Evolutionary conservation across 345 rosid species (phyloP).

Genomic region (Syzygium oleosum): DNA sequence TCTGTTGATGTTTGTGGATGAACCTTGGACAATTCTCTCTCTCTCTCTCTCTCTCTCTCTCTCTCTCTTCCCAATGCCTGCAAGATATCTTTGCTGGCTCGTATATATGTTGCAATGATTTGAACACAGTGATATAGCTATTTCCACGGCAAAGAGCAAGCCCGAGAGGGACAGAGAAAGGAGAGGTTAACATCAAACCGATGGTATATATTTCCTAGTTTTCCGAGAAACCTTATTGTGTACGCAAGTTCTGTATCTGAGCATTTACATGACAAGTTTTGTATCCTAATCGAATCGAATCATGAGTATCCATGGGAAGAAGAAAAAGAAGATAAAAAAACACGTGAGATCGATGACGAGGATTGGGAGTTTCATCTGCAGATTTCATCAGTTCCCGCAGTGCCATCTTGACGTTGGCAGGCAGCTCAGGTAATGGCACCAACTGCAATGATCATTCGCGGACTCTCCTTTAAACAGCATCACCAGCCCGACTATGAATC

Average conservation of each 20-base stretch:
- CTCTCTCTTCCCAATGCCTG: neutral
- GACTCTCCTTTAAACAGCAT: slow-evolving; percentile 60
- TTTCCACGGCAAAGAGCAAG: neutral
- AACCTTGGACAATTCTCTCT: neutral
- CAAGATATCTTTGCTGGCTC: neutral
- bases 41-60: neutral
- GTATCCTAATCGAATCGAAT: neutral
- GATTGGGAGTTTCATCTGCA: neutral
- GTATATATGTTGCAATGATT: neutral
- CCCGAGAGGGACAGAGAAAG: neutral
- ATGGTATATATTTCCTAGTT: neutral
- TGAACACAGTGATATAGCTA: neutral
- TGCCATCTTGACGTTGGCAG: slow-evolving; percentile 74
- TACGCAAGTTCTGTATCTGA: neutral
- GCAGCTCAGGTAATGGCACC: slow-evolving; percentile 88
- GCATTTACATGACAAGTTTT: neutral
- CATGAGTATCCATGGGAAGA: neutral
- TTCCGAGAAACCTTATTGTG: neutral
- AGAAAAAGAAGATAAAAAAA: neutral
- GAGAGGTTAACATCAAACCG: neutral
- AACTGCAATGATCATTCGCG: slow-evolving; percentile 53
- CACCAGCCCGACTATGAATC: slow-evolving; percentile 44
- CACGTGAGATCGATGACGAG: neutral
- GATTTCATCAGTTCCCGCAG: slow-evolving; percentile 12
- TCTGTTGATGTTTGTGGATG: neutral